Conservation (phyloP, 2,329 filamentous ascomycete species). For the Hypocreales sp. region DNA sequence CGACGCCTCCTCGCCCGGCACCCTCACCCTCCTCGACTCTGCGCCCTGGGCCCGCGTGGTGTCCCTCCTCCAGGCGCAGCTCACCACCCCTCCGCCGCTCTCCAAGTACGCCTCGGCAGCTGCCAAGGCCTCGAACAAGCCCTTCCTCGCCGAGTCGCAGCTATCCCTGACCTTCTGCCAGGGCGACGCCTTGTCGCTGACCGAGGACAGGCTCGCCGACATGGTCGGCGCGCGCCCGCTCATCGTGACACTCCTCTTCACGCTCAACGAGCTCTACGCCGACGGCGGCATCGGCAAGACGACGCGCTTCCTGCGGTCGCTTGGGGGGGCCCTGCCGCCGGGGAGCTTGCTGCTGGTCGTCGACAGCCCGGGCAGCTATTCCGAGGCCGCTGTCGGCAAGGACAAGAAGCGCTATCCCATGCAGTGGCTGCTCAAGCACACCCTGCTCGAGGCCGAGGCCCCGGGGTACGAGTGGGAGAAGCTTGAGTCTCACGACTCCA, state of each 20-base stretch:
- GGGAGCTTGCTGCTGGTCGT: slow-evolving; percentile 68
- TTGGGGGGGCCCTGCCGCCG: slow-evolving; percentile 41
- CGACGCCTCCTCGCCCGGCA: slow-evolving; percentile 9
- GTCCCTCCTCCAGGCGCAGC: slow-evolving; percentile 35
- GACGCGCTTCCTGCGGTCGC: slow-evolving; percentile 55
- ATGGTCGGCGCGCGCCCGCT: slow-evolving; percentile 20
- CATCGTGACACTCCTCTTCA: slow-evolving; percentile 79
- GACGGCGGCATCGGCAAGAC: slow-evolving; percentile 56
- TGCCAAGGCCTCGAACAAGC: slow-evolving; percentile 24
- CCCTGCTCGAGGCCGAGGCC: slow-evolving; percentile 38
- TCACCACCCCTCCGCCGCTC: slow-evolving; percentile 34
- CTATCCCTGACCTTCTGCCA: slow-evolving; percentile 28
- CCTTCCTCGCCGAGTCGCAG: slow-evolving; percentile 24
- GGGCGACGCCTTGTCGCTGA: slow-evolving; percentile 31
- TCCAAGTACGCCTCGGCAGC: slow-evolving; percentile 37
- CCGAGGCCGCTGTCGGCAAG: slow-evolving; percentile 57
- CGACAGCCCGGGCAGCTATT: slow-evolving; percentile 89
- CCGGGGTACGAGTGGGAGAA: slow-evolving; percentile 50
- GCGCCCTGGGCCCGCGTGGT: slow-evolving; percentile 61
- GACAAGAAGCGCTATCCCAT: slow-evolving; percentile 65
- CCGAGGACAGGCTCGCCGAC: slow-evolving; percentile 14
- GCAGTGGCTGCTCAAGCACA: slow-evolving; percentile 82
- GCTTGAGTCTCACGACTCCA: slow-evolving; percentile 57
- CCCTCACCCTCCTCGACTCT: slow-evolving; percentile 60
- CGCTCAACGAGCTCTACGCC: slow-evolving; percentile 87